Evolutionary conservation across 352 stramenopile genomes (phyloP).

Genomic region (Globisporangium polare): DNA sequence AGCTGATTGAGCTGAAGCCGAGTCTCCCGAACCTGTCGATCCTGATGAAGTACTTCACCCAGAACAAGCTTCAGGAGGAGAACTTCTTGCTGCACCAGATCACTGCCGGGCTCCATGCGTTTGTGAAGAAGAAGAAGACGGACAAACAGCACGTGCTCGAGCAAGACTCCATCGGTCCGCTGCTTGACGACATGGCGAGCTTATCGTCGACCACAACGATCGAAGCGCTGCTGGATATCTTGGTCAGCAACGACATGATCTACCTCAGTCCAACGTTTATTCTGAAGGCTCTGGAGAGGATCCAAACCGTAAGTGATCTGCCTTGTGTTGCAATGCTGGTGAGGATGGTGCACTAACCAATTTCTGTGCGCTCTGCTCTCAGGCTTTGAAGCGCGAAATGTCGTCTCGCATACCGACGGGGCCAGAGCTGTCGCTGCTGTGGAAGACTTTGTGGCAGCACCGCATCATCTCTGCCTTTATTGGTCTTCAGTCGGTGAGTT

Average conservation of each 20-base stretch:
- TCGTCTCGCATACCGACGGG: conserved; percentile 54
- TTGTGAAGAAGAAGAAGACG: conserved; percentile 56
- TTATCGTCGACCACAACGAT: conserved; percentile 64
- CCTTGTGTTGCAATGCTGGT: background rate
- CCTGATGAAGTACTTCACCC: conserved; percentile 81
- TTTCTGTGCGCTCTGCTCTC: background rate
- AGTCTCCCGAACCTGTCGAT: conserved; percentile 50
- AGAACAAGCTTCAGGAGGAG: conserved; percentile 85
- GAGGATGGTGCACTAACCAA: background rate
- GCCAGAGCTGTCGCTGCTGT: conserved; percentile 53
- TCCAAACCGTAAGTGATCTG: conserved; percentile 43
- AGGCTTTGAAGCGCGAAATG: conserved; percentile 57
- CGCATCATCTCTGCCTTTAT: conserved; percentile 60
- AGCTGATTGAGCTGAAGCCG: conserved; percentile 62
- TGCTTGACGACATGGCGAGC: conserved; percentile 65
- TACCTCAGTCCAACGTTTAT: conserved; percentile 54
- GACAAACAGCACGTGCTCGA: conserved; percentile 37
- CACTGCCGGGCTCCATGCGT: conserved; percentile 63
- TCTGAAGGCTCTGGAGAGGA: conserved; percentile 51
- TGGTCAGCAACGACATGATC: conserved; percentile 61
- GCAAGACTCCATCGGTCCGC: conserved; percentile 41
- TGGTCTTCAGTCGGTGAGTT: conserved; percentile 50
- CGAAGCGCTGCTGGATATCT: conserved; percentile 63
- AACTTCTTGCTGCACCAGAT: conserved; percentile 84
- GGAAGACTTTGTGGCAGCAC: conserved; percentile 66